Percentiles rank a stretch among this genome's conserved stretches.
phyloP scores from a whole-genome alignment of 805 yeast genomes.

The Metahyphopichia silvanorum region DNA sequence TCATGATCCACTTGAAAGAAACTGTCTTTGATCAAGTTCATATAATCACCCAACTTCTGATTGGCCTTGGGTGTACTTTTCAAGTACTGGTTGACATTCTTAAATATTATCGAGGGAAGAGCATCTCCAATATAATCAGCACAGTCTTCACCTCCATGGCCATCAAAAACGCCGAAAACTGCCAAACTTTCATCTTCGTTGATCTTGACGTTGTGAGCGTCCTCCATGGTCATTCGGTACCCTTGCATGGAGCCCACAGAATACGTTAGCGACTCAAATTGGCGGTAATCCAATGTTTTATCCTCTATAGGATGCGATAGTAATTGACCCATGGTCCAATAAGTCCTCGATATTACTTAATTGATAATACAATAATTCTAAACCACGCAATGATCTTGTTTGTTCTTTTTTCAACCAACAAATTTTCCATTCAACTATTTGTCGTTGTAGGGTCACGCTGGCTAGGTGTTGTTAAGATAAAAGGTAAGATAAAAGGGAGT shows the following conservation, averaged over 20 bases:
- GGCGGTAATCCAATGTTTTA: conserved; percentile 51
- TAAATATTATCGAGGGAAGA: conserved; percentile 36
- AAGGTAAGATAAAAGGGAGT: too few relatives aligned
- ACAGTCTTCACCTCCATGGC: conserved; percentile 73
- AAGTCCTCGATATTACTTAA: too few relatives aligned
- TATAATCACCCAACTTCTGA: conserved; percentile 12
- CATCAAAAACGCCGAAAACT: conserved; percentile 75
- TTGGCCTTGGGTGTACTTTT: not conserved
- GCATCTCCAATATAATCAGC: conserved; percentile 50
- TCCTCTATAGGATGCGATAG: conserved; percentile 74
- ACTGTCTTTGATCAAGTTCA: conserved; percentile 23
- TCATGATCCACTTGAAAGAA: conserved; percentile 37
- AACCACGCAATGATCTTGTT: too few relatives aligned
- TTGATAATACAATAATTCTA: too few relatives aligned
- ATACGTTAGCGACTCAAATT: conserved; percentile 47
- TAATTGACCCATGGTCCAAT: conserved; percentile 68
- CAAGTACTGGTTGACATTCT: conserved; percentile 13
- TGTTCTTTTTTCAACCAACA: too few relatives aligned
- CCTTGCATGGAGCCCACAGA: conserved; percentile 79
- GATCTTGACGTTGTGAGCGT: conserved; percentile 58
- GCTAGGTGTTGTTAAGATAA: too few relatives aligned
- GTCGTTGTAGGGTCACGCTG: too few relatives aligned
- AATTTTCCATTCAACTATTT: too few relatives aligned
- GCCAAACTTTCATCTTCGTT: conserved; percentile 40
- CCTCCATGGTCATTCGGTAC: conserved; percentile 71